Base-by-base conservation (phyloP, 2,329 filamentous ascomycete genomes). In the Leptographium lundbergii region DNA sequence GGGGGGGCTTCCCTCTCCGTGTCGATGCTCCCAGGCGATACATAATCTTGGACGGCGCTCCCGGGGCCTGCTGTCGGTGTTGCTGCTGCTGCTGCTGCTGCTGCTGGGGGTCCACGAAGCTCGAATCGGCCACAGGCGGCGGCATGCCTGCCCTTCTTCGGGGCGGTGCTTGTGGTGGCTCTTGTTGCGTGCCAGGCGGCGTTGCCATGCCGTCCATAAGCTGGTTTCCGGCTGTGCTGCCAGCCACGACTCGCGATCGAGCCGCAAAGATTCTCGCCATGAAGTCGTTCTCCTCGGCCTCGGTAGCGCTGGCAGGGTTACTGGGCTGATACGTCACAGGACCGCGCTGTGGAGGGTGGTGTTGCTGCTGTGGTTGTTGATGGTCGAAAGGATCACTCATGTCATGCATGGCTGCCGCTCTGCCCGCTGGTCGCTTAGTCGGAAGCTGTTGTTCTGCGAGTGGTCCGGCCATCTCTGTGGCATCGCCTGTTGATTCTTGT, bases 11-110 rank as follows among this genome's bases (percentile, higher is more conserved):
- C 64, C 74, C 71, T 57, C 67, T 68, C 59, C 70, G 56, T 22
- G 60, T 70, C 64, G 76, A 78, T 3, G 75, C 67, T 19, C 76
- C 76, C 32, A 81, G 63, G 9, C 79, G 74, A 62, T 85, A 80
- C 64, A 81, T 81, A 75, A 86, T 81, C 67, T 80, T 84, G n/a
- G 84, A 81, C 1, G 84, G 81, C 1, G 78, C 60, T 2, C 61
- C 59, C 5, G 59, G 59, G 4, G 54, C 55, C 27, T 59, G 62
- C 34, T 59, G 54, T 6, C 42, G 36, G 7, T n/a, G 54, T 14
- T 42, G 54, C 34, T 36, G 57, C 7, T 54, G 58, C 4, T 56
- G 58, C 17, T 60, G 61, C 27, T 54, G 24, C 48, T 39, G 54
- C n/a, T 54, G 57, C 17, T 54, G 57, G 4, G 24, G 77, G 59